Evolutionary conservation across 441 rosid species (phyloP).

Genomic region (Geranium incanum): DNA sequence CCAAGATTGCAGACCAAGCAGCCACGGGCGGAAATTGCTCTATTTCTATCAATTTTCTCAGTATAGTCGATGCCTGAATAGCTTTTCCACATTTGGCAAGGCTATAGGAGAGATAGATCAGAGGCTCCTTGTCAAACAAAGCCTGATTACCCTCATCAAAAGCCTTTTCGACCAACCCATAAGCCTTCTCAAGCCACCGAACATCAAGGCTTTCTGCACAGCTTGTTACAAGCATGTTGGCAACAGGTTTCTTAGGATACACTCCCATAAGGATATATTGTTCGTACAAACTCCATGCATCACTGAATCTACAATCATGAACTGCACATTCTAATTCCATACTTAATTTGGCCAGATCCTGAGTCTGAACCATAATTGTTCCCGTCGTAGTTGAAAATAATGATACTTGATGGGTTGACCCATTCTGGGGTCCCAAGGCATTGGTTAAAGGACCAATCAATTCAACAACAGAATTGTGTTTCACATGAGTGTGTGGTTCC

Average conservation of each 20-base stretch:
- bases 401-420: conserved; percentile 14
- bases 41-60: conserved; percentile 60
- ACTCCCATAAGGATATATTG: conserved; percentile 78
- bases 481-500: conserved; percentile 14
- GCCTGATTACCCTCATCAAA: conserved; percentile 63
- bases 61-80: conserved; percentile 66
- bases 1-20: conserved; percentile 71
- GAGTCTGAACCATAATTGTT: conserved; percentile 68
- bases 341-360: conserved; percentile 62
- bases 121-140: conserved; percentile 60
- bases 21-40: conserved; percentile 66
- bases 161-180: conserved; percentile 54
- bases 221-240: conserved; percentile 48
- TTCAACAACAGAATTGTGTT: conserved; percentile 10
- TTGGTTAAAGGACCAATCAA: conserved; percentile 12
- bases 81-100: conserved; percentile 60
- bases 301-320: conserved; percentile 39
- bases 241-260: conserved; percentile 62
- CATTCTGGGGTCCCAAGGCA: conserved; percentile 11
- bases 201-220: conserved; percentile 50
- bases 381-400: conserved; percentile 39
- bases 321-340: conserved; percentile 50
- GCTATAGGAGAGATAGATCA: conserved; percentile 62
- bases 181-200: conserved; percentile 56
- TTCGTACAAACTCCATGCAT: conserved; percentile 60